Conservation (phyloP, 106 monocot species). For the Xerophyta viscosa region DNA sequence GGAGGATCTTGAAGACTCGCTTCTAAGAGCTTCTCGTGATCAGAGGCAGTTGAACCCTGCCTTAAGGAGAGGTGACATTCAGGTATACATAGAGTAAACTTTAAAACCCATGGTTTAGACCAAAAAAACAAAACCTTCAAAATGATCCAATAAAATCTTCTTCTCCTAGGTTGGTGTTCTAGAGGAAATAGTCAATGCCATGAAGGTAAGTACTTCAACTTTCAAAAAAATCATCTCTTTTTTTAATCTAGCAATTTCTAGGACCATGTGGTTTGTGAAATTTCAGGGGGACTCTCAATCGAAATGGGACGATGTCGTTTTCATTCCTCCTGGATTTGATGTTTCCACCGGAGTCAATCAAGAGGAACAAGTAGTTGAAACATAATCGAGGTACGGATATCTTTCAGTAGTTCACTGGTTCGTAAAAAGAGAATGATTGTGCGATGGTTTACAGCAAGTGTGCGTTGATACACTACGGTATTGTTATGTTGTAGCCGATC, state of each 20-base stretch:
- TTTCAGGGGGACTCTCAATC: constrained; percentile 50
- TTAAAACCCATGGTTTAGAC: no score
- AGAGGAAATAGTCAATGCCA: constrained; percentile 62
- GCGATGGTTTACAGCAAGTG: no score
- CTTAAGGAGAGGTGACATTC: constrained; percentile 56
- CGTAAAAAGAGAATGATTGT: no score
- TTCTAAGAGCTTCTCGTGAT: constrained; percentile 43
- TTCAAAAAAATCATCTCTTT: no score
- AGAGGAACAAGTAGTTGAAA: neutral
- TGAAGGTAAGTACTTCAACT: constrained; percentile 47
- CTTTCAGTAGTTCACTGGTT: no score
- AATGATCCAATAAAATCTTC: neutral
- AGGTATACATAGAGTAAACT: constrained; percentile 24
- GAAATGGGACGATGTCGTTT: constrained; percentile 80
- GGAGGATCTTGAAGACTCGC: constrained; percentile 89
- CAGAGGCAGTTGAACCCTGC: constrained; percentile 61
- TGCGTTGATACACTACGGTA: no score
- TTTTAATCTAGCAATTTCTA: neutral
- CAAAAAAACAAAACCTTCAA: no score
- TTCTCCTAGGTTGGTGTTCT: constrained; percentile 44
- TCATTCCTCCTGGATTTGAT: constrained; percentile 84
- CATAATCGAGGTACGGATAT: no score
- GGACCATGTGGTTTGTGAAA: neutral
- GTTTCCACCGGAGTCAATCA: constrained; percentile 10
- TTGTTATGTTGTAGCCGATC: no score